Evolutionary conservation across 345 rosid genomes (phyloP).

Genomic region (Excoecaria cochinchinensis): DNA sequence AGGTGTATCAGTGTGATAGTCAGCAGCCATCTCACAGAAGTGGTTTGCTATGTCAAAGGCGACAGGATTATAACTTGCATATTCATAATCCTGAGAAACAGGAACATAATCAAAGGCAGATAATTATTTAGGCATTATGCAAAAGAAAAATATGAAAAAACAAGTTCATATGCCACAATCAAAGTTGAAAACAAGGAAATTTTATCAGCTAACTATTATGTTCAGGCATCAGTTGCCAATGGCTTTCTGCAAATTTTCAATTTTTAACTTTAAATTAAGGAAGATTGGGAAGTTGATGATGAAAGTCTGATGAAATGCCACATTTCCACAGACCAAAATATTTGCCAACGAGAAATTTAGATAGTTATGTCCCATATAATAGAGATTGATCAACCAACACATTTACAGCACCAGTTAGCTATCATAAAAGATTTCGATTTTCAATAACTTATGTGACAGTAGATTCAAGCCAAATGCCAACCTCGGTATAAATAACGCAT

Average conservation of each 20-base stretch:
- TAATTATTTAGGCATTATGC: neutral
- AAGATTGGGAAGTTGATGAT: neutral
- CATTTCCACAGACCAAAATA: neutral
- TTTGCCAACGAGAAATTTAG: neutral
- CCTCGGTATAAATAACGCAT: neutral
- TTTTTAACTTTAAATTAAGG: neutral
- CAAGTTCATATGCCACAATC: neutral
- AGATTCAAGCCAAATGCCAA: neutral
- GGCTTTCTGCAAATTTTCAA: neutral
- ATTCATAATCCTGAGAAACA: conserved; percentile 32
- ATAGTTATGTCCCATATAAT: neutral
- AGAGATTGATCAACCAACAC: neutral
- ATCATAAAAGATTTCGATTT: neutral
- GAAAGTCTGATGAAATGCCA: neutral
- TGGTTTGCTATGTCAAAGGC: conserved; percentile 40
- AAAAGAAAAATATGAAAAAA: conserved; percentile 4
- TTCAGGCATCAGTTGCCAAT: neutral
- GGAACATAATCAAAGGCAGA: conserved; percentile 7
- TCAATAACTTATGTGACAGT: neutral
- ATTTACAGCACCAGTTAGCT: neutral
- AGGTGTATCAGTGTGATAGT: conserved; percentile 33
- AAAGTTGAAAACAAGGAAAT: neutral
- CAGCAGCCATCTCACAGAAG: conserved; percentile 39
- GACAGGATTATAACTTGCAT: conserved; percentile 35
- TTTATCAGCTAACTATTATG: neutral